Conservation (phyloP, 345 rosid genomes). For the Dovyalis caffra region DNA sequence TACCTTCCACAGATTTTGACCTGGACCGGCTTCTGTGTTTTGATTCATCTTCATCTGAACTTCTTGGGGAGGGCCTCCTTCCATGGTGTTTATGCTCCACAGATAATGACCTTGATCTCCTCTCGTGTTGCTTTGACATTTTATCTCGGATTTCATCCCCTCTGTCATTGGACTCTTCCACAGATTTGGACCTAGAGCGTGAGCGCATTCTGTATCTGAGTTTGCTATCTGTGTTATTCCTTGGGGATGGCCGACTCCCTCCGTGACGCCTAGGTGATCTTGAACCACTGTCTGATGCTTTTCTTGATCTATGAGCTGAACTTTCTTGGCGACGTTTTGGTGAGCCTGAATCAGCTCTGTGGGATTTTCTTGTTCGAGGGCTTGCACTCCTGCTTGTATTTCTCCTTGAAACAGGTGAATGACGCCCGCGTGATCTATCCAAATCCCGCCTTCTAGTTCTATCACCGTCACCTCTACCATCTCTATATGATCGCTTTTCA, state of each 20-base stretch:
- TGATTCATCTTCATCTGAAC: constrained; percentile 43
- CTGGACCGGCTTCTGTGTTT: constrained; percentile 52
- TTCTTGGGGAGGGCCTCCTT: constrained; percentile 36
- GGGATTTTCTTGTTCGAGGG: constrained; percentile 57
- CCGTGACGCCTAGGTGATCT: constrained; percentile 61
- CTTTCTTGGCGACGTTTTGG: constrained; percentile 52
- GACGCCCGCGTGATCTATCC: constrained; percentile 55
- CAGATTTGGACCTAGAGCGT: constrained; percentile 60
- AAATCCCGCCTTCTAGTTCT: constrained; percentile 48
- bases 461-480: constrained; percentile 44
- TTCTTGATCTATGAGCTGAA: constrained; percentile 48
- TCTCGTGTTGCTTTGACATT: constrained; percentile 35
- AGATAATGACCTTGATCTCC: constrained; percentile 59
- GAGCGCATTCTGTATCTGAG: constrained; percentile 44
- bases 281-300: constrained; percentile 50
- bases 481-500: constrained; percentile 58
- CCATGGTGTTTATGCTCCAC: constrained; percentile 37
- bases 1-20: constrained; percentile 48
- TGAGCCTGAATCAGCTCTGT: constrained; percentile 49
- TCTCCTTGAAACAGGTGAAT: constrained; percentile 64
- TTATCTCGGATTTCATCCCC: constrained; percentile 39
- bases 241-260: constrained; percentile 52
- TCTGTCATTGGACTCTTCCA: constrained; percentile 43
- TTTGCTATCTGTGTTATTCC: constrained; percentile 46
- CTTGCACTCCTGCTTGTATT: constrained; percentile 68